These are phyloP conservation scores for Talaromyces sp. DNA, from an alignment of 2,329 filamentous ascomycete genomes.

Conservation along the genomic window DNA sequence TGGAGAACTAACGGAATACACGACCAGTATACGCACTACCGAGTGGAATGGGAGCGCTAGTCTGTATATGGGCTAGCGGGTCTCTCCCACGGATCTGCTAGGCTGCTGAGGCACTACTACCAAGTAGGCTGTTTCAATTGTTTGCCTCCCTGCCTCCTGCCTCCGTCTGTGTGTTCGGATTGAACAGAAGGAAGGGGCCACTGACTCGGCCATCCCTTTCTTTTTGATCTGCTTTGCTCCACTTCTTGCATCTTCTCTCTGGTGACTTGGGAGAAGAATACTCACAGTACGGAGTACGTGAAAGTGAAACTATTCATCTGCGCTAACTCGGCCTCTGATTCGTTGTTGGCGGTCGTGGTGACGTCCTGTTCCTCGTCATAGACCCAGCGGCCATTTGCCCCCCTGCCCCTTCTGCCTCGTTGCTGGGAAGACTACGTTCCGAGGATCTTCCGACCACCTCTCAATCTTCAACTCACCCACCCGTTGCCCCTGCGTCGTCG, in stretches of 20 bases:
- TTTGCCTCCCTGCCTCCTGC: neutral
- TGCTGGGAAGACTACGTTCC: neutral
- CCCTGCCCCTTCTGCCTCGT: neutral
- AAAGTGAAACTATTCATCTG: neutral
- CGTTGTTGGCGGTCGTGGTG: neutral
- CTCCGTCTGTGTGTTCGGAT: neutral
- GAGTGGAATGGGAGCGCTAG: neutral
- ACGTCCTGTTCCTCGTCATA: slow-evolving; percentile 13
- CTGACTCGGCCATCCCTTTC: neutral
- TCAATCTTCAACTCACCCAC: neutral
- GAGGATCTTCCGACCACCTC: neutral
- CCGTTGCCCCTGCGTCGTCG: slow-evolving; percentile 3
- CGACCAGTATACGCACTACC: too few species aligned
- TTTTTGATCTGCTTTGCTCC: neutral
- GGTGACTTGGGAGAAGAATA: too few species aligned
- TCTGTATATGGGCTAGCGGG: neutral
- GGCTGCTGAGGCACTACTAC: neutral
- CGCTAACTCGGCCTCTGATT: neutral
- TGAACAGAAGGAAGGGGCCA: neutral
- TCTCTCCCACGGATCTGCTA: neutral
- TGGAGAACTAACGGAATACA: too few species aligned
- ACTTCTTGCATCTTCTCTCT: neutral
- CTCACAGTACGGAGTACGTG: neutral
- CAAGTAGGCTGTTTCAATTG: neutral
- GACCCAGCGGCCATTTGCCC: slow-evolving; percentile 1